phyloP scores from a whole-genome alignment of 169 alveolate genomes.

The Cryptosporidium sp. region DNA sequence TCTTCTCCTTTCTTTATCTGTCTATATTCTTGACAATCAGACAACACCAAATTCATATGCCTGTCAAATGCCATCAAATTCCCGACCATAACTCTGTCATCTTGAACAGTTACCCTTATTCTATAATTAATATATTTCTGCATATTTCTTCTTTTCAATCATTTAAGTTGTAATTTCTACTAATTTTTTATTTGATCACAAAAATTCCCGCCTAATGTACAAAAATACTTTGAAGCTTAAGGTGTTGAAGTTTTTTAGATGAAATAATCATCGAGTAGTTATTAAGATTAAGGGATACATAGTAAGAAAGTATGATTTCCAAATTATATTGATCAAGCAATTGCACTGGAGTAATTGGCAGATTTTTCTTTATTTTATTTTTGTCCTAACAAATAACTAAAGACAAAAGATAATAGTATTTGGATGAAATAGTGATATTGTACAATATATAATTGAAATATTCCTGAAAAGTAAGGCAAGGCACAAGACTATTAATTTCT shows the following conservation, averaged over 20 bases:
- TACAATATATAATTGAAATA: too few relatives aligned
- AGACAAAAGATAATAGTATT: not conserved
- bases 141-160: constrained; percentile 87
- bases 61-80: constrained; percentile 98
- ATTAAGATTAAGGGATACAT: not conserved
- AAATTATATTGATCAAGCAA: too few relatives aligned
- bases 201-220: not conserved
- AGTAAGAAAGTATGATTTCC: too few relatives aligned
- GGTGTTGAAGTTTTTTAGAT: not conserved
- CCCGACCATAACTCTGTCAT: constrained; percentile 94
- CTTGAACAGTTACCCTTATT: constrained; percentile 94
- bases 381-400: too few relatives aligned
- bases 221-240: not conserved
- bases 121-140: constrained; percentile 96
- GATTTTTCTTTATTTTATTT: too few relatives aligned
- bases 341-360: too few relatives aligned
- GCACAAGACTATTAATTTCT: not conserved
- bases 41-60: constrained; percentile 96
- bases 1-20: constrained; percentile 83
- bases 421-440: too few relatives aligned
- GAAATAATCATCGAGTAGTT: not conserved
- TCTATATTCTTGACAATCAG: constrained; percentile 98
- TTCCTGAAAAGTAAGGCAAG: not conserved
- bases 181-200: not conserved
- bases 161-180: not conserved